A percentile compares a stretch with the other conserved stretches of the same genome.
phyloP scores from a whole-genome alignment of 2,329 filamentous ascomycete species.

The Tolypocladium ophioglossoides region DNA sequence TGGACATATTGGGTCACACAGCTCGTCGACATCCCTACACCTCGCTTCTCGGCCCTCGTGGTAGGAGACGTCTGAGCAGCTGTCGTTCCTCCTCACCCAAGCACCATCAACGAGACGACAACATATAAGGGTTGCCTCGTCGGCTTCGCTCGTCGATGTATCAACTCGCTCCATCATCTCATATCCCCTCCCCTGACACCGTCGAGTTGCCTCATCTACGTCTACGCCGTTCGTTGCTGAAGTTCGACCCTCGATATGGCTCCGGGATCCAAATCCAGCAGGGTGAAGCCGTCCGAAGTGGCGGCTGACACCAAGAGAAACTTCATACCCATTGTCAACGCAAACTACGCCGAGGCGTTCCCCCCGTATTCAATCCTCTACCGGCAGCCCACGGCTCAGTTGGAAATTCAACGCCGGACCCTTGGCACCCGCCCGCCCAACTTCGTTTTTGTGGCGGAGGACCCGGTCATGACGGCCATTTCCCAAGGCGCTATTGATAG shows the following conservation, averaged over 20 bases:
- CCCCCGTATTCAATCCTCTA: constrained; percentile 50
- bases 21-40: constrained; percentile 16
- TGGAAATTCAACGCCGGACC: constrained; percentile 26
- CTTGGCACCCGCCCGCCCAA: constrained; percentile 27
- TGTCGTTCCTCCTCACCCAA: background rate
- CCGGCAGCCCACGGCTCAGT: constrained; percentile 36
- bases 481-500: constrained; percentile 38
- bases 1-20: constrained; percentile 25
- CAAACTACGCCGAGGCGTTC: constrained; percentile 43
- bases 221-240: background rate
- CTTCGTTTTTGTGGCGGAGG: constrained; percentile 42
- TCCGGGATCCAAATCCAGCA: constrained; percentile 18
- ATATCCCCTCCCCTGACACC: background rate
- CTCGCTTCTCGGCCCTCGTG: constrained; percentile 12
- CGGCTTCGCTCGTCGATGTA: constrained; percentile 6
- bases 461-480: constrained; percentile 51
- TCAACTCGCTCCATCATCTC: constrained; percentile 2
- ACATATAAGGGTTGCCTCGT: constrained; percentile 4
- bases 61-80: background rate
- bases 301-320: constrained; percentile 62
- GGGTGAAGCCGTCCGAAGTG: constrained; percentile 44
- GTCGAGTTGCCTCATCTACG: background rate
- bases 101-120: background rate
- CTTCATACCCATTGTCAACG: constrained; percentile 55
- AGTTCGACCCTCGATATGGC: constrained; percentile 15